A percentile compares a stretch with the other conserved stretches of the same genome.
These are phyloP conservation scores for Wallacemonas rigidus DNA, from an alignment of 208 protist species.

Conservation along the genomic window DNA sequence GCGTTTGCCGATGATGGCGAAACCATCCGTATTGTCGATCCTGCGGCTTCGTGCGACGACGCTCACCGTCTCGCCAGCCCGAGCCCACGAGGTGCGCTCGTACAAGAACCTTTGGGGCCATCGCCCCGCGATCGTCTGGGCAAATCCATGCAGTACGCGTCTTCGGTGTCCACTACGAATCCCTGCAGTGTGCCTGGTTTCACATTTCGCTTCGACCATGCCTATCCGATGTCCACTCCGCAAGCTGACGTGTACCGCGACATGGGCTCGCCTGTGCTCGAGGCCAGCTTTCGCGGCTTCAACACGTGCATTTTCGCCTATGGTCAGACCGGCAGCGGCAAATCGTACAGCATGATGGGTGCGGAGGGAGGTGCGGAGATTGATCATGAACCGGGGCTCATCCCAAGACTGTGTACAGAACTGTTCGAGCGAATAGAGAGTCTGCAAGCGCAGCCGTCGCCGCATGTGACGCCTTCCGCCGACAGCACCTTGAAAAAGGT, in stretches of 20 bases:
- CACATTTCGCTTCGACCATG: constrained; percentile 81
- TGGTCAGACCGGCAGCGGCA: constrained; percentile 90
- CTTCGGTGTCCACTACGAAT: no score
- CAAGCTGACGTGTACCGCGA: constrained; percentile 90
- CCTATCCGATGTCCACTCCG: constrained; percentile 48
- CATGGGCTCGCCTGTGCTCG: constrained; percentile 83
- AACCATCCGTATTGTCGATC: constrained; percentile 51
- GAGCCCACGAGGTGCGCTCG: not conserved
- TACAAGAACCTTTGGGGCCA: not conserved
- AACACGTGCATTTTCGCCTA: constrained; percentile 94
- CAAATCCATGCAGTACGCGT: no score
- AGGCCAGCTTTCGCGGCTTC: constrained; percentile 83
- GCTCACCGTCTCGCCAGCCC: no score
- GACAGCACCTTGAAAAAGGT: constrained; percentile 24
- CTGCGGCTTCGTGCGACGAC: not conserved
- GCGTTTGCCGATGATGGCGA: constrained; percentile 42
- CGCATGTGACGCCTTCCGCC: no score
- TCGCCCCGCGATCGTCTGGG: no score
- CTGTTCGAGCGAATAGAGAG: constrained; percentile 65
- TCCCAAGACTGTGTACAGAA: constrained; percentile 71
- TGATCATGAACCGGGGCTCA: constrained; percentile 73
- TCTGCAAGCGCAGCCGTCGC: no score
- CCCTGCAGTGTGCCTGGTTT: constrained; percentile 13
- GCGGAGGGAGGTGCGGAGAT: constrained; percentile 60
- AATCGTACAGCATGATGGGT: constrained; percentile 91